Evolutionary conservation across 164 flowering plant genomes (phyloP), one percentile per base, ranked within the genome.

Genomic region (Chimonanthus praecox): DNA sequence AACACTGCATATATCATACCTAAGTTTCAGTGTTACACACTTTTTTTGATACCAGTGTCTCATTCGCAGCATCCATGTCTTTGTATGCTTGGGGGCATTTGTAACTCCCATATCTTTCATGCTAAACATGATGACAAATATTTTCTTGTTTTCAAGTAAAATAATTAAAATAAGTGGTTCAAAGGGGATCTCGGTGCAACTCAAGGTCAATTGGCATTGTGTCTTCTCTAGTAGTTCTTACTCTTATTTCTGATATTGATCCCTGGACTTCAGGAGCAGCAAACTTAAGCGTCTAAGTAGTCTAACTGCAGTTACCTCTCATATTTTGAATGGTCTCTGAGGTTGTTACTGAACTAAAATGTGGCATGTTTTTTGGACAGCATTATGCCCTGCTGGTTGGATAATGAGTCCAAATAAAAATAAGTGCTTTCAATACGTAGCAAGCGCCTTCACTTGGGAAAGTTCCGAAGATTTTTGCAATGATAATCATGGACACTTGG

Each of bases 361-460:
- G 60, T 54, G 60, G 13, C n/a, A 54, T 10, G 11, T 54, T 10
- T 21, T 33, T 69, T 74, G 49, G 47, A 74, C 87, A 89, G 94
- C 72, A 58, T 61, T 74, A 33, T 94, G 98, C 83, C 89, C 86
- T 58, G 72, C 83, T 79, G 92, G 87, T 67, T 94, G 94, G 94
- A 74, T 70, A 68, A 69, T 79, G 58, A 70, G 80, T 71, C 91
- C 88, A 65, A 80, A 69, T 72, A 84, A 83, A 69, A 80, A 70
- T 15, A 88, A 81, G 64, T 92, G 97, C 82, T 87, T 87, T 72
- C 58, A 72, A 70, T 83, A 68, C 74, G 16, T 80, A 10, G 72
- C 68, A 20, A 77, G 50, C 10, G 48, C 81, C 21, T 71, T 46
- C 63, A 78, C 92, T 72, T 94, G 98, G 98, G 80, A 88, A 66